Evolutionary conservation across 106 monocot species (phyloP), one percentile per base, ranked within the genome.

Genomic region (Dioscorea alata): DNA sequence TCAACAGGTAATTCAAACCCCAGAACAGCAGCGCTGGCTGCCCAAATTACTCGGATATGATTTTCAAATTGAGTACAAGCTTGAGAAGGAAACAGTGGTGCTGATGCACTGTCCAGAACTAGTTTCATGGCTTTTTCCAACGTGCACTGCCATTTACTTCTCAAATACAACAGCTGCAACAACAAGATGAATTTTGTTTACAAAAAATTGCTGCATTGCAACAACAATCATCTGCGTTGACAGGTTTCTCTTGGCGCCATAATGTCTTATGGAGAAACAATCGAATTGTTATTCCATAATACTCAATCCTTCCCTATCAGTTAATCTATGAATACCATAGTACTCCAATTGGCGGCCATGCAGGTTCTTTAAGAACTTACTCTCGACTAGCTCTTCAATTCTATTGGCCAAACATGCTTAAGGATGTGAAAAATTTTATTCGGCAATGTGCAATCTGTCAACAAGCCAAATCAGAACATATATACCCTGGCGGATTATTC

Each of bases 371-470:
- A 0, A 17, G 34, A 0, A 75, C 68, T 0, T 31, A 14, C 8
- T 5, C 68, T 1, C 0, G 49, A 6, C 8, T 75, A 13, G 0
- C 8, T 2, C 6, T 4, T 24, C 28, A 32, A 28, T 57, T 68
- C 21, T 68, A 31, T 17, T 75, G 68, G 75, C 22, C 15, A 53
- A 12, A 48, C 2, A 68, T 68, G 75, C 1, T 0, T 8, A 17
- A 22, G 0, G 31, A 64, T 31, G 10, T 75, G 3, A 60, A 50
- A 25, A 12, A 75, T 18, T 61, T 24, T 16, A 22, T 68, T 12
- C 15, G 12, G 3, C 8, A 6, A 0, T 75, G 69, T 33, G 49
- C 60, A 1, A 54, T 69, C 15, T 75, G 50, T 24, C 68, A 75
- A 15, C 23, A 8, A 1, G 4, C 12, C 21, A 75, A 68, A 23